phyloP scores from a whole-genome alignment of 108 stramenopile genomes.

The Tribonema minus region DNA sequence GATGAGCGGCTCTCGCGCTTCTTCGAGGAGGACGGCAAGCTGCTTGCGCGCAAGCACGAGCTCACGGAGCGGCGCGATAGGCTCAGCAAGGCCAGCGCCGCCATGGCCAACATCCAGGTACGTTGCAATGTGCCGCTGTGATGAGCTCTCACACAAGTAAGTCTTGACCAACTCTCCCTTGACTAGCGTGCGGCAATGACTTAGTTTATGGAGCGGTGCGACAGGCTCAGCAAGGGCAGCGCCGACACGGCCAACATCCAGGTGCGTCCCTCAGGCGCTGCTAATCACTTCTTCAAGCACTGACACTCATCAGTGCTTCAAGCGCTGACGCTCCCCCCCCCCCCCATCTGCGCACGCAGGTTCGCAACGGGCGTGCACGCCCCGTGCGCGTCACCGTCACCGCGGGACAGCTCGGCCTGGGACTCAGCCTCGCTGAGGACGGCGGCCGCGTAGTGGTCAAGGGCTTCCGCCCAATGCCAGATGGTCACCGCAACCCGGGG shows the following conservation, averaged over 20 bases:
- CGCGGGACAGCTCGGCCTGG: conserved; percentile 29
- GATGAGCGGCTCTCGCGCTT: conserved; percentile 30
- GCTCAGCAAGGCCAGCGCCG: conserved; percentile 38
- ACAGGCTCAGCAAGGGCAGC: too few relatives aligned
- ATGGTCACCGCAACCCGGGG: conserved; percentile 29
- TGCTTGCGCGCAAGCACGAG: conserved; percentile 20
- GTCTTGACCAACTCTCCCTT: too few relatives aligned
- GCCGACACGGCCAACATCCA: too few relatives aligned
- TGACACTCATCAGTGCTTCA: too few relatives aligned
- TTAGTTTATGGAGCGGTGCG: too few relatives aligned
- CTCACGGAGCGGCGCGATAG: conserved; percentile 18
- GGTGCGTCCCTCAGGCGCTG: too few relatives aligned
- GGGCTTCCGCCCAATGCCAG: conserved; percentile 37
- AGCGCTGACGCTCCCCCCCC: too few relatives aligned
- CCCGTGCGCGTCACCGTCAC: conserved; percentile 34
- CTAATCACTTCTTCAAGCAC: too few relatives aligned
- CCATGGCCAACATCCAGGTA: conserved; percentile 40
- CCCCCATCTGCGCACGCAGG: too few relatives aligned
- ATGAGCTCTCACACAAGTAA: too few relatives aligned
- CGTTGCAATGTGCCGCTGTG: too few relatives aligned
- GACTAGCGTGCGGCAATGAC: too few relatives aligned
- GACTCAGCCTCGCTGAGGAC: conserved; percentile 33
- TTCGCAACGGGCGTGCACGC: conserved; percentile 13
- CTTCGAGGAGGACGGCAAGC: conserved; percentile 37
- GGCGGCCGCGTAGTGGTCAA: conserved; percentile 23